These are phyloP conservation scores for Tritrichomonas foetus DNA, from an alignment of 208 protist species.

Conservation along the genomic window DNA sequence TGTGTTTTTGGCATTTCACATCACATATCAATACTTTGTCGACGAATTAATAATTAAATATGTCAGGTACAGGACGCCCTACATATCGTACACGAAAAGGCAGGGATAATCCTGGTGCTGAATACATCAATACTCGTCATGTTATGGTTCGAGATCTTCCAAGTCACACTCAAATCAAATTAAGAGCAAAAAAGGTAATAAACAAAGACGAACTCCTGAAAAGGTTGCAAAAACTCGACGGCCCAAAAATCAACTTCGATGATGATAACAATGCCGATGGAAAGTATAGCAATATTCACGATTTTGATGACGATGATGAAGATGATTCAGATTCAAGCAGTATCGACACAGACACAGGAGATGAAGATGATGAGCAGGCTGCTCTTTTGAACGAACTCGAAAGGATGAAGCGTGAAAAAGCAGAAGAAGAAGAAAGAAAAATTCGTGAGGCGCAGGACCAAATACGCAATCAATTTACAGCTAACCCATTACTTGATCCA, in stretches of 20 bases:
- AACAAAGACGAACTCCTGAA: background rate
- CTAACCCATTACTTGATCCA: background rate
- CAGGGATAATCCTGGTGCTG: background rate
- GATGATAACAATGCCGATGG: background rate
- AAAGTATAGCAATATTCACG: background rate
- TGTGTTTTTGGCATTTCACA: too few species aligned
- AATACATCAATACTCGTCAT: background rate
- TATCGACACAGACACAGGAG: too few species aligned
- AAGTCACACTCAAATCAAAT: background rate
- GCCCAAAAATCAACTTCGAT: background rate
- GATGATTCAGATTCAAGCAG: background rate
- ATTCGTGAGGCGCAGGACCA: background rate
- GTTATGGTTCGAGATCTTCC: background rate
- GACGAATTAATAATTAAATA: background rate
- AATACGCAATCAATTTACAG: background rate
- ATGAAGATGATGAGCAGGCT: background rate
- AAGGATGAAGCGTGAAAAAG: background rate
- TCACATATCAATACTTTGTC: background rate
- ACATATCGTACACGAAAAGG: background rate
- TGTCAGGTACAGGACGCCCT: constrained; percentile 2
- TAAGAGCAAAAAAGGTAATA: background rate
- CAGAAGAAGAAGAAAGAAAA: constrained; percentile 31
- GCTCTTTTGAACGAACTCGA: background rate
- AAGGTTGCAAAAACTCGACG: background rate
- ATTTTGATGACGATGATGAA: background rate